A percentile compares a stretch with the other conserved stretches of the same genome.
Conservation (phyloP, 2,329 filamentous ascomycete genomes). For the Orbilia brochopaga region DNA sequence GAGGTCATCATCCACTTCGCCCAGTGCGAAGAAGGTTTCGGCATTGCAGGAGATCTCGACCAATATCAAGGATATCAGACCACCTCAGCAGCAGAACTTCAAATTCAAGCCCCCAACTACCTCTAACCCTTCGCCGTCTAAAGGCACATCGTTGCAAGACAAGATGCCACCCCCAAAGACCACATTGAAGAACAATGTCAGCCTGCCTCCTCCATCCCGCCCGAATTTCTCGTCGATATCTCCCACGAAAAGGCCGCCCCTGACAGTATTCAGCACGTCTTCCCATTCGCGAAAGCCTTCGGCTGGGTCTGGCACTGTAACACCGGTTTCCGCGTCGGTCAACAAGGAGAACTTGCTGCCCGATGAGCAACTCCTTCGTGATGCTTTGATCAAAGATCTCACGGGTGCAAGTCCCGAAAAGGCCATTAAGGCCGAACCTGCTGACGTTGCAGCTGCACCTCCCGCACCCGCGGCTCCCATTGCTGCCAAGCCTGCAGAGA, state of each 20-base stretch:
- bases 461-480: conserved; percentile 19
- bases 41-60: conserved; percentile 47
- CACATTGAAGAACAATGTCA: conserved; percentile 43
- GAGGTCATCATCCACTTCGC: conserved; percentile 47
- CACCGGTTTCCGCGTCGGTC: conserved; percentile 41
- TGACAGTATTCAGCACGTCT: conserved; percentile 47
- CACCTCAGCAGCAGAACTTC: conserved; percentile 50
- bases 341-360: conserved; percentile 50
- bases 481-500: conserved; percentile 30
- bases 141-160: conserved; percentile 42
- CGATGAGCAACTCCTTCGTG: conserved; percentile 45
- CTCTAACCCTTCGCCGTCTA: conserved; percentile 46
- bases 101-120: conserved; percentile 50
- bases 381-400: conserved; percentile 48
- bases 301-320: conserved; percentile 21
- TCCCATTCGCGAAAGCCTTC: conserved; percentile 43
- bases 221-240: conserved; percentile 46
- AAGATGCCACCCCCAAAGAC: conserved; percentile 50
- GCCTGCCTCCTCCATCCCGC: conserved; percentile 37
- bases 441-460: conserved; percentile 4
- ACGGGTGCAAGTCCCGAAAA: conserved; percentile 41
- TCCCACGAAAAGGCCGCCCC: conserved; percentile 42
- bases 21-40: conserved; percentile 43
- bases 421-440: conserved; percentile 14
- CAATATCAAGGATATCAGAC: conserved; percentile 48